A percentile compares a stretch with the other conserved stretches of the same genome.
phyloP scores from a whole-genome alignment of 2,329 filamentous ascomycete genomes.

The Coleophoma eucalyptorum region DNA sequence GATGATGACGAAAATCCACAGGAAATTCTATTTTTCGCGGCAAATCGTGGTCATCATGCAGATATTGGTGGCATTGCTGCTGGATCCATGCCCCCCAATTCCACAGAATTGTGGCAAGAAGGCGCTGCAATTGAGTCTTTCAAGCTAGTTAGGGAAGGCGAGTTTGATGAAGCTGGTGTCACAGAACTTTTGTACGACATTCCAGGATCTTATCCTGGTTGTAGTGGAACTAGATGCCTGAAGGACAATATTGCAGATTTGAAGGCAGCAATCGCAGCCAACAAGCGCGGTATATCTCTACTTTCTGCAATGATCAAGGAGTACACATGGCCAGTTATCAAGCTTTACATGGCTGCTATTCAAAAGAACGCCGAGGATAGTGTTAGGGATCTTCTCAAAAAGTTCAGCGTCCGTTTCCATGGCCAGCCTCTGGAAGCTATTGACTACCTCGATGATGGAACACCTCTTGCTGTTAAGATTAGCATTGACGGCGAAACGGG shows the following conservation, averaged over 20 bases:
- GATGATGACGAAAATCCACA: constrained; percentile 49
- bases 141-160: constrained; percentile 68
- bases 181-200: constrained; percentile 68
- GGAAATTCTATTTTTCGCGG: constrained; percentile 71
- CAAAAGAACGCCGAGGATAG: constrained; percentile 72
- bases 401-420: constrained; percentile 61
- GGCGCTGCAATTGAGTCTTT: constrained; percentile 57
- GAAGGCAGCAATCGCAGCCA: constrained; percentile 78
- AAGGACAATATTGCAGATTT: constrained; percentile 80
- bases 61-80: constrained; percentile 79
- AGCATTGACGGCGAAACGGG: constrained; percentile 69
- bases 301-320: constrained; percentile 70
- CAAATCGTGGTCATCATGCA: constrained; percentile 68
- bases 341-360: constrained; percentile 77
- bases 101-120: constrained; percentile 59
- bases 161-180: constrained; percentile 72
- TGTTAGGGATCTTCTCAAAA: constrained; percentile 68
- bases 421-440: constrained; percentile 62
- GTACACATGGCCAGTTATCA: constrained; percentile 69
- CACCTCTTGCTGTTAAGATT: constrained; percentile 66
- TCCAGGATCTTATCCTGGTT: constrained; percentile 62
- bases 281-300: constrained; percentile 76
- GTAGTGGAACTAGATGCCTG: constrained; percentile 70
- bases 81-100: constrained; percentile 76
- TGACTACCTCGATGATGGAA: constrained; percentile 82